A percentile compares a stretch with the other conserved stretches of the same genome.
Evolutionary conservation across 176 grass and related monocot species (phyloP).

Genomic region (Triticum aestivum): IWGSC_CS_RefSeq_v2.1 NC_057802.1:382865798-382866297

Average conservation of each 20-base stretch:
- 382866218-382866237: conserved; percentile 50
- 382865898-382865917: conserved; percentile 94
- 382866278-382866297: conserved; percentile 65
- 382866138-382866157: conserved; percentile 74
- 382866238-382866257: conserved; percentile 9
- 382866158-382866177: conserved; percentile 99
- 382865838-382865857: conserved; percentile 49
- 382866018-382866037: conserved; percentile 97
- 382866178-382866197: conserved; percentile 97
- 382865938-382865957: conserved; percentile 12
- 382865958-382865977: conserved; percentile 18
- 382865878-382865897: conserved; percentile 93
- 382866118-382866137: conserved; percentile 15
- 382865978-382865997: conserved; percentile 31
- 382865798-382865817: not conserved
- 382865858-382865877: conserved; percentile 86
- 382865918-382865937: conserved; percentile 60
- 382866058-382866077: conserved; percentile 76
- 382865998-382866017: conserved; percentile 76
- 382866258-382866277: conserved; percentile 13
- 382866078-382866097: conserved; percentile 4
- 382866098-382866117: conserved; percentile 33
- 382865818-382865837: conserved; percentile 18
- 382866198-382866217: conserved; percentile 99
- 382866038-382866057: conserved; percentile 96